Percentiles rank a stretch among this genome's conserved stretches.
phyloP scores from a whole-genome alignment of 208 protist species.

The Trichomonas tenax region DNA sequence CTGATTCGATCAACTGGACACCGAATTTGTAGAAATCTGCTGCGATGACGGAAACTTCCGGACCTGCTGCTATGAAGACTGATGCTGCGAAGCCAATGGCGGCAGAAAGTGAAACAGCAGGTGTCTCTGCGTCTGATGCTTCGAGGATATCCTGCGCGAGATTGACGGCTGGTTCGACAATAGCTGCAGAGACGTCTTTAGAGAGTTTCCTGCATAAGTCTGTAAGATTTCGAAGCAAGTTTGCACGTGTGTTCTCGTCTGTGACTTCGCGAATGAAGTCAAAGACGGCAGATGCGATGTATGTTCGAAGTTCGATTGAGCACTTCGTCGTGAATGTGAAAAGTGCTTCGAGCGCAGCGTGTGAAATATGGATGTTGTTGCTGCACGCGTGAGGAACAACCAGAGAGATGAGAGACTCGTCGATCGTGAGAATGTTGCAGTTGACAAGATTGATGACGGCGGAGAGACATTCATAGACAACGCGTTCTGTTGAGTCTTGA shows the following conservation, averaged over 20 bases:
- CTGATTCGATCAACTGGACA: not conserved
- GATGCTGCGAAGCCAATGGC: not conserved
- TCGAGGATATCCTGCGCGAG: not conserved
- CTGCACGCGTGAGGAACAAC: not conserved
- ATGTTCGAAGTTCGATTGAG: not conserved
- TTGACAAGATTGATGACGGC: not conserved
- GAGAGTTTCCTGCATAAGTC: not conserved
- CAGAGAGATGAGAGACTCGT: not conserved
- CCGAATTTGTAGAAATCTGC: not conserved
- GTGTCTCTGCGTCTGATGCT: not conserved
- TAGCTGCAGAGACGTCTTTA: not conserved
- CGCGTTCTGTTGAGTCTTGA: not conserved
- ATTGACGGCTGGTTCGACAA: not conserved
- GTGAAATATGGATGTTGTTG: not conserved
- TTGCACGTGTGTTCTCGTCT: not conserved
- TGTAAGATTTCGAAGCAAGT: not conserved
- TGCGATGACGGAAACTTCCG: not conserved
- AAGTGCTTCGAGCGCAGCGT: not conserved
- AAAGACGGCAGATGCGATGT: not conserved
- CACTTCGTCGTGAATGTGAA: not conserved
- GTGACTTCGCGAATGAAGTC: not conserved
- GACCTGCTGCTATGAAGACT: not conserved
- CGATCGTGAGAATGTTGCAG: not conserved
- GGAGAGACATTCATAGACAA: not conserved
- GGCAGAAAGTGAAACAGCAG: not conserved